These are phyloP conservation scores for Xenoacremonium recifei DNA, from an alignment of 2,329 filamentous ascomycete genomes.

Conservation along the genomic window DNA sequence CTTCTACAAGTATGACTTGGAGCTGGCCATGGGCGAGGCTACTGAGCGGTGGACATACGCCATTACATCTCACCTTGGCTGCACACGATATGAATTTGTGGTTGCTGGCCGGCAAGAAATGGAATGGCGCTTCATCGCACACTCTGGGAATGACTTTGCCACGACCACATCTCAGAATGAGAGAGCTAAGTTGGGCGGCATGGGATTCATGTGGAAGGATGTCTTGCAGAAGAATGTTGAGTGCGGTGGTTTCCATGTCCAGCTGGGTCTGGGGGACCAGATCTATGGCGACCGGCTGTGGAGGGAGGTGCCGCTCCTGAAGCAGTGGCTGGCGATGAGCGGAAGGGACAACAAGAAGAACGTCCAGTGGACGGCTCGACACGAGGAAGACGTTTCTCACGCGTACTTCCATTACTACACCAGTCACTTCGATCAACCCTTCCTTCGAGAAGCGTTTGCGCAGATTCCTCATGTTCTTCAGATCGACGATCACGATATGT, in stretches of 20 bases:
- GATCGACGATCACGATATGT: constrained; percentile 98
- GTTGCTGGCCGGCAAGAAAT: constrained; percentile 88
- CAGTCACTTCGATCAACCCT: constrained; percentile 96
- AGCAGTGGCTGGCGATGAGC: constrained; percentile 91
- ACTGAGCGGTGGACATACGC: constrained; percentile 95
- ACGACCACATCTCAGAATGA: constrained; percentile 85
- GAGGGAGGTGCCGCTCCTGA: constrained; percentile 91
- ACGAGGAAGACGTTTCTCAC: constrained; percentile 93
- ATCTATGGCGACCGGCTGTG: constrained; percentile 94
- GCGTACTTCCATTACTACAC: constrained; percentile 99
- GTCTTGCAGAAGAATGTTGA: constrained; percentile 96
- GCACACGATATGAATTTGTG: constrained; percentile 96
- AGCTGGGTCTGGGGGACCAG: constrained; percentile 88
- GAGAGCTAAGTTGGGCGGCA: constrained; percentile 78
- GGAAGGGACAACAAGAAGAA: constrained; percentile 92
- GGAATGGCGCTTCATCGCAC: constrained; percentile 93
- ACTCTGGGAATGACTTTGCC: constrained; percentile 95
- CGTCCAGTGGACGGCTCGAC: constrained; percentile 85
- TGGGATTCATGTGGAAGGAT: constrained; percentile 98
- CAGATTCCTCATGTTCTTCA: constrained; percentile 94
- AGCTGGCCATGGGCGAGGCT: constrained; percentile 84
- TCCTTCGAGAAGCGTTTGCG: constrained; percentile 90
- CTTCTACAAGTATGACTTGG: constrained; percentile 93
- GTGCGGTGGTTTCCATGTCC: constrained; percentile 91
- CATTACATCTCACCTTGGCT: constrained; percentile 93